Evolutionary conservation across 306 rosid genomes (phyloP), one percentile per base, ranked within the genome.

Genomic region (Glycyrrhiza uralensis): DNA sequence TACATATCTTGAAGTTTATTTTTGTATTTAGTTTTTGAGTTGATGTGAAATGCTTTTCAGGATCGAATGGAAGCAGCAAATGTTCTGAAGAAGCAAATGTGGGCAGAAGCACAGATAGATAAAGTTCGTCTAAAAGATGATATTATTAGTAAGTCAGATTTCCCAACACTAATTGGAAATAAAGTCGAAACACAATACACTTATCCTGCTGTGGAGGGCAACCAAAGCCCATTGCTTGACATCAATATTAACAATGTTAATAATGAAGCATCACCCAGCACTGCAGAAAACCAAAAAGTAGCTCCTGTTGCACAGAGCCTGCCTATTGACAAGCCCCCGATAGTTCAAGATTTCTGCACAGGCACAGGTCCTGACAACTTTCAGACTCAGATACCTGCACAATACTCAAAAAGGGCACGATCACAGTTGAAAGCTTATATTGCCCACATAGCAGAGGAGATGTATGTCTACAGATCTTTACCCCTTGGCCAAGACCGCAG

Each of bases 401-500:
- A 81, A 76, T 91, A 87, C 75, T 86, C 97, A 30, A 95, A 91
- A 86, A 89, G 95, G 78, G 86, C 99, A 42, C 96, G 97, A 36
- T 95, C 96, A 41, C 99, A 91, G 69, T 85, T 95, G 80, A 95
- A 95, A 78, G 88, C 97, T 54, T 95, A 88, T 78, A 85, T 95
- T 69, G 90, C 95, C 60, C 97, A 89, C 72, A 75, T 86, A 81
- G 96, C 99, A 6, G 99, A 95, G 84, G 97, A 95, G 88, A 88
- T 89, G 97, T 89, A 81, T 82, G 86, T 89, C 61, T 95, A 95
- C 82, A 88, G 97, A 83, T 95, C 99, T 72, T 77, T 95, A 80
- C 99, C 99, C 78, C 97, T 95, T 66, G 99, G 99, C 46, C 99
- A 92, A 82, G 99, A 95, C 85, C 96, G 99, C 66, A 91, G 96